Evolutionary conservation across 805 yeast genomes (phyloP), one percentile per base, ranked within the genome.

Genomic region (Spathaspora passalidarum): DNA sequence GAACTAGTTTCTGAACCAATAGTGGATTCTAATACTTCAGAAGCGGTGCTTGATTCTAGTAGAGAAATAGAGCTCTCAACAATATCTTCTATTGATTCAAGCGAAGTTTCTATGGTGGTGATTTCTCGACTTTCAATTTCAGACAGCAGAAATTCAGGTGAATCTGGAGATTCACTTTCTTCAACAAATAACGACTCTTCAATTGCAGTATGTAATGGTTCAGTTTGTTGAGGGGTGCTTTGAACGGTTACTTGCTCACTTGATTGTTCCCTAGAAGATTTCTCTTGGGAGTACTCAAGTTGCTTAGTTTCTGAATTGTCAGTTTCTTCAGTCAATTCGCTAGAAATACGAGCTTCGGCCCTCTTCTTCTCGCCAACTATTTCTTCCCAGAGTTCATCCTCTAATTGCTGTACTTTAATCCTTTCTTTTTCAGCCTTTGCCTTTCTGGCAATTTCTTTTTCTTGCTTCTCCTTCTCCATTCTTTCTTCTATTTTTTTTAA

Each of bases 401-500:
- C 34, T 29, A 29, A 29, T 29, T 29, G 34, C 14, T 29, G 14
- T 9, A 29, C 17, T 16, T 9, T 36, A 10, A 17, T 36, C 8
- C 17, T 36, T 36, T 20, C 21, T 17, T 36, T 36, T 16, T 36
- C 38, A 16, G 21, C 23, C 14, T 36, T 36, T 20, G 11, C 38
- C 19, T 13, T 17, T 17, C 34, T 29, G 14, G 34, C 34, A n/a
- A 16, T 8, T 16, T 36, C 23, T 17, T 36, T 36, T 36, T 36
- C 38, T 36, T 36, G 23, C 9, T 20, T 36, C 22, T 36, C 38
- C 22, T 18, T n/a, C 22, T 19, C 38, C 38, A 36, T 36, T 18
- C 21, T 38, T 13, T 37, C 14, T 20, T 35, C 20, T 10, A 36
- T 66, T 13, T 62, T 59, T 5, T 55, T 67, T 4, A 49, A 49